These are phyloP conservation scores for Polytrichum formosum DNA, from an alignment of 225 moss, liverwort and hornwort genomes.

Conservation along the genomic window DNA sequence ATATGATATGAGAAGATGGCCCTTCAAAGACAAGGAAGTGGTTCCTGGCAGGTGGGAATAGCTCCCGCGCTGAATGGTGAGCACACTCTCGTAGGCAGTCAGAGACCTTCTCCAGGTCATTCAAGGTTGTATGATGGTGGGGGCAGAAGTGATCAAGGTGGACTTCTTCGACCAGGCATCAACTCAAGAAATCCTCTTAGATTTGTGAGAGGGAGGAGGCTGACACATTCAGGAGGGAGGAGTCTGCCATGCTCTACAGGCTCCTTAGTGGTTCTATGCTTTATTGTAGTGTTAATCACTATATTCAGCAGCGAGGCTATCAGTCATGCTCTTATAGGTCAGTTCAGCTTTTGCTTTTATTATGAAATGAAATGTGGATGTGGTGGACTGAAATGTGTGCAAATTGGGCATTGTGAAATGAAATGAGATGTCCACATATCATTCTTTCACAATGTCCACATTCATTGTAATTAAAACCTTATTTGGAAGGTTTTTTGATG, in stretches of 20 bases:
- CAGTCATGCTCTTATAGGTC: constrained; percentile 36
- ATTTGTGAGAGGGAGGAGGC: constrained; percentile 57
- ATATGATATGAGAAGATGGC: constrained; percentile 44
- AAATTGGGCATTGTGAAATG: too few relatives aligned
- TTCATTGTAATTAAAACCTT: too few relatives aligned
- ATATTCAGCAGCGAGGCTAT: constrained; percentile 46
- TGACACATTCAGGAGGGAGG: constrained; percentile 37
- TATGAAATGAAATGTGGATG: not conserved
- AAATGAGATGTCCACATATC: too few relatives aligned
- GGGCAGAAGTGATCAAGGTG: constrained; percentile 46
- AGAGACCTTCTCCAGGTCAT: constrained; percentile 37
- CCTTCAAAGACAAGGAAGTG: constrained; percentile 76
- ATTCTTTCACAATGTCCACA: not conserved
- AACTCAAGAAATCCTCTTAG: constrained; percentile 32
- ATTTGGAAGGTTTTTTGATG: too few relatives aligned
- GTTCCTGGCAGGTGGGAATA: constrained; percentile 43
- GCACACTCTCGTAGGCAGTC: constrained; percentile 36
- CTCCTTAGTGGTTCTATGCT: constrained; percentile 36
- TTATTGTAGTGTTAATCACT: constrained; percentile 44
- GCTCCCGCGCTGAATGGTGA: constrained; percentile 49
- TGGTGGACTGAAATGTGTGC: too few relatives aligned
- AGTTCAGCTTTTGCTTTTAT: not conserved
- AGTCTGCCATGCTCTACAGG: constrained; percentile 42
- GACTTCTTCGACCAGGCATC: constrained; percentile 22
- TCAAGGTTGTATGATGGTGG: constrained; percentile 65